Conservation (phyloP, 2,329 filamentous ascomycete species). For the Zasmidium cellare region DNA sequence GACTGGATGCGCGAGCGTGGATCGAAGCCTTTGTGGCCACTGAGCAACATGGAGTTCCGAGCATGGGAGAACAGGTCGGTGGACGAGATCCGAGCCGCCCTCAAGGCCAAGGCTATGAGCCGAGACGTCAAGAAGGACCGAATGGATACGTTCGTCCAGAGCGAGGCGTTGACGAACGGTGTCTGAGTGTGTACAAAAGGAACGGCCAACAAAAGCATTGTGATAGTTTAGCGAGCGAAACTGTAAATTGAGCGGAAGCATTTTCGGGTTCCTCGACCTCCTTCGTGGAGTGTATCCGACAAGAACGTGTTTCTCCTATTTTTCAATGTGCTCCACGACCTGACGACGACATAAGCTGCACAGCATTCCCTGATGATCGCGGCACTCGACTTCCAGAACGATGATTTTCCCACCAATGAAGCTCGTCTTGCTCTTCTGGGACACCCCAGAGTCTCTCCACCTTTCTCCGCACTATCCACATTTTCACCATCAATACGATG, state of each 20-base stretch:
- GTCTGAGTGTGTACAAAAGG: neutral
- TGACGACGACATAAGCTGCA: neutral
- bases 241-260: neutral
- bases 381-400: neutral
- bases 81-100: conserved; percentile 44
- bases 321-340: too few relatives aligned
- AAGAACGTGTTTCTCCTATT: neutral
- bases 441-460: neutral
- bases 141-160: conserved; percentile 23
- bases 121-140: conserved; percentile 28
- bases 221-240: neutral
- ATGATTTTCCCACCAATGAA: neutral
- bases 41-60: conserved; percentile 45
- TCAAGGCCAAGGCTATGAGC: conserved; percentile 41
- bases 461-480: neutral
- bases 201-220: conserved; percentile 1
- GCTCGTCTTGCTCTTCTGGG: neutral
- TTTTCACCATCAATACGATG: neutral
- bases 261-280: too few relatives aligned
- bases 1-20: conserved; percentile 52
- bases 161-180: conserved; percentile 16
- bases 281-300: neutral
- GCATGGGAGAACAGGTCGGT: conserved; percentile 39
- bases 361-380: neutral
- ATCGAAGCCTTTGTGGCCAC: conserved; percentile 60